Base-by-base conservation (phyloP, 1,284 basidiomycete species). In the Boletellus sp. region DNA sequence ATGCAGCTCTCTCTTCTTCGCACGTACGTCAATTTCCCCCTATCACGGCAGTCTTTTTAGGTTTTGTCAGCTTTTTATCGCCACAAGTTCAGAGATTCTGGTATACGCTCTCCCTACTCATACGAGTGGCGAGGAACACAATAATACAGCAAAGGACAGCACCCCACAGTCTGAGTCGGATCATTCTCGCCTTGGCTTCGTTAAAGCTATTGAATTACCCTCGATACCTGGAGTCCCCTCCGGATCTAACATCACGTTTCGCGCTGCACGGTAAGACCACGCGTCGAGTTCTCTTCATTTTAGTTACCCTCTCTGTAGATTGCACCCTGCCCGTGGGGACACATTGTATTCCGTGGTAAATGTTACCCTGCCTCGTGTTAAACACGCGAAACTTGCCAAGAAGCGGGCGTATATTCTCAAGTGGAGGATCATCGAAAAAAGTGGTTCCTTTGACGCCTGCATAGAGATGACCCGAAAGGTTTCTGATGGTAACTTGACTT, bases 401-500 rank as follows among this genome's bases (percentile, higher is more conserved):
- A 76, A 82, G 39, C 80, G 79, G 47, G 81, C 82, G 2, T 89
- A 79, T 59, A 63, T 88, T 5, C 76, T 77, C 55, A 85, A 79
- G 63, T 89, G 86, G 86, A 75, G 82, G 56, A 74, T 83, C 12
- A 67, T 75, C 70, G 37, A 70, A 79, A 33, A 68, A 64, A 54
- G 74, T 71, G 60, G 62, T 80, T 18, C 63, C 47, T 47, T 67
- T 13, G 53, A 60, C n/a, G 50, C 44, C 38, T 18, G 16, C 11
- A 8, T 69, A 68, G 85, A 79, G 5, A 82, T 78, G 53, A 71
- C 71, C 16, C 77, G 79, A 50, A 86, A 87, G 65, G 71, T 93
- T 8, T 83, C 86, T 18, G 85, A 88, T 56, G 85, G 86, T 59
- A 87, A 88, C 13, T 66, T 95, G 35, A 96, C 94, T 4, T 89